Conservation (phyloP, 176 grass and related monocot genomes). For the Chrysopogon serrulatus region DNA sequence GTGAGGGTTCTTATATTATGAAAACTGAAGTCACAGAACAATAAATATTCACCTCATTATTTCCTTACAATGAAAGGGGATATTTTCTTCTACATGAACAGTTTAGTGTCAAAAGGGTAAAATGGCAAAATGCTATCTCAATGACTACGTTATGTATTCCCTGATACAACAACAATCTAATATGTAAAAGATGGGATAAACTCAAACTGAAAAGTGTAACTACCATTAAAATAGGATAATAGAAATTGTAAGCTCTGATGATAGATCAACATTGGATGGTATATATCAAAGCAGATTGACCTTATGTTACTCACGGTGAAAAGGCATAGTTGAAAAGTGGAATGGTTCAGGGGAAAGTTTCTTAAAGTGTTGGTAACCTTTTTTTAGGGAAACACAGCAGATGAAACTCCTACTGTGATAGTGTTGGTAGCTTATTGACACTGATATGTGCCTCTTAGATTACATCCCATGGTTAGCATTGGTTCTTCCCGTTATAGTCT, state of each 20-base stretch:
- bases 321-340: background rate
- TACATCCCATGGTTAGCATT: background rate
- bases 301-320: background rate
- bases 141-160: background rate
- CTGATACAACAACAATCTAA: background rate
- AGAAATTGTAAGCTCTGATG: background rate
- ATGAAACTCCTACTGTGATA: background rate
- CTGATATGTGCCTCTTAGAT: background rate
- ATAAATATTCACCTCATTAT: background rate
- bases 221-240: background rate
- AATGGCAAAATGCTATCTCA: background rate
- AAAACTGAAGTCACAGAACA: background rate
- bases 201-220: background rate
- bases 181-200: background rate
- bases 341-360: background rate
- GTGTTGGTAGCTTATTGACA: background rate
- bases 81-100: background rate
- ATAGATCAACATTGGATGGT: background rate
- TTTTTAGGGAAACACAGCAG: background rate
- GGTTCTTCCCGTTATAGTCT: background rate
- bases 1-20: background rate
- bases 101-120: conserved; percentile 1
- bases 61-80: background rate
- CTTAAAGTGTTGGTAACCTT: background rate
- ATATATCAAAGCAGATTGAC: background rate